Evolutionary conservation across 2,329 filamentous ascomycete genomes (phyloP).

Genomic region (Cladosporium sp.): DNA sequence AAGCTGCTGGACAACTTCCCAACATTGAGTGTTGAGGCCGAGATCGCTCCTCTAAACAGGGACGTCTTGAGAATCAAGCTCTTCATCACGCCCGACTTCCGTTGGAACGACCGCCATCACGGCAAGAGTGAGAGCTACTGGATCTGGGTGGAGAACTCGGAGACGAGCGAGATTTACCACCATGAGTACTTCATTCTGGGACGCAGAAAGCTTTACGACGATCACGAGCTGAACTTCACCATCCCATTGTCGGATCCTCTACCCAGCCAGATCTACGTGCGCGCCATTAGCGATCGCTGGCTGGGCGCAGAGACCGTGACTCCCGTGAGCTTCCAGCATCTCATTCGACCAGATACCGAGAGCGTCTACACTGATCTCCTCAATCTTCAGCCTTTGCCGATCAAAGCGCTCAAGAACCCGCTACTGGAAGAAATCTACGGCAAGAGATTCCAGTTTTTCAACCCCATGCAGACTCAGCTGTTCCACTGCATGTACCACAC

Average conservation of each 20-base stretch:
- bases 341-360: slow-evolving; percentile 95
- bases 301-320: slow-evolving; percentile 94
- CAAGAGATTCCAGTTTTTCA: slow-evolving; percentile 91
- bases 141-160: slow-evolving; percentile 98
- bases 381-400: slow-evolving; percentile 84
- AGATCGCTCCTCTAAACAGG: slow-evolving; percentile 92
- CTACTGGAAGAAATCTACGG: slow-evolving; percentile 84
- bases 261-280: slow-evolving; percentile 93
- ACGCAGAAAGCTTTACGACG: slow-evolving; percentile 84
- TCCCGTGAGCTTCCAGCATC: slow-evolving; percentile 93
- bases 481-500: slow-evolving; percentile 97
- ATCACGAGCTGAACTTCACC: slow-evolving; percentile 97
- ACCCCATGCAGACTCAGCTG: slow-evolving; percentile 98
- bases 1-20: slow-evolving; percentile 89
- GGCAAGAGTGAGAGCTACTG: slow-evolving; percentile 96
- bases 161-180: slow-evolving; percentile 96
- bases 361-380: slow-evolving; percentile 95
- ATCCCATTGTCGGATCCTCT: slow-evolving; percentile 92
- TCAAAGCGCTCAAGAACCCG: slow-evolving; percentile 84
- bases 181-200: slow-evolving; percentile 96
- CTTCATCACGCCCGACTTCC: slow-evolving; percentile 82
- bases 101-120: slow-evolving; percentile 91
- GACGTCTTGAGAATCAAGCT: slow-evolving; percentile 92
- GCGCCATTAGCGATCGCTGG: slow-evolving; percentile 93
- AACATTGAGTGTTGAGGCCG: slow-evolving; percentile 83